Evolutionary conservation across 2,329 filamentous ascomycete genomes (phyloP).

Genomic region (Curvularia verruculosa): DNA sequence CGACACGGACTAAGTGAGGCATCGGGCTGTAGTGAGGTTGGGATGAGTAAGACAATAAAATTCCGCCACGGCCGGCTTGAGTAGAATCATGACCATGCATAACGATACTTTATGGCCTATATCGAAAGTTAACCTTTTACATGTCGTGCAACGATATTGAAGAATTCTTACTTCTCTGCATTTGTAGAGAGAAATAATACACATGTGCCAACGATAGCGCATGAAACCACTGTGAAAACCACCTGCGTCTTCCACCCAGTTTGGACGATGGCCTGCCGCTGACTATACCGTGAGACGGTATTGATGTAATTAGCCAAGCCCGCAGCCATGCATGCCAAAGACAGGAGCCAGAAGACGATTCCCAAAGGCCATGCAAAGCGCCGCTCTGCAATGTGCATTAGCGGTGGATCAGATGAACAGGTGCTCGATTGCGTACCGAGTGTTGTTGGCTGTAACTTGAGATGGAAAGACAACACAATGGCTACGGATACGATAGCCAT

Average conservation of each 20-base stretch:
- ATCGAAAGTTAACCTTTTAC: slow-evolving; percentile 9
- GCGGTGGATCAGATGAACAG: slow-evolving; percentile 1
- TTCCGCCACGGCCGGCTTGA: neutral
- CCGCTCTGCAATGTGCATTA: slow-evolving; percentile 62
- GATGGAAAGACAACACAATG: slow-evolving; percentile 91
- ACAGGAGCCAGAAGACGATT: slow-evolving; percentile 83
- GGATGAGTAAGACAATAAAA: neutral
- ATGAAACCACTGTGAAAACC: slow-evolving; percentile 59
- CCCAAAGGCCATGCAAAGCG: slow-evolving; percentile 83
- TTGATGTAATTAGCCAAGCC: slow-evolving; percentile 88
- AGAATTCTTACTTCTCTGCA: slow-evolving; percentile 29
- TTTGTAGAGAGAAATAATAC: slow-evolving; percentile 51
- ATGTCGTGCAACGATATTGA: slow-evolving; percentile 7
- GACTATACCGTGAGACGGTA: slow-evolving; percentile 80
- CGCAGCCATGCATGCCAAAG: slow-evolving; percentile 74
- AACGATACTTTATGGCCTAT: slow-evolving; percentile 1
- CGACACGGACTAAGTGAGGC: slow-evolving; percentile 57
- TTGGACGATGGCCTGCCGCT: slow-evolving; percentile 82
- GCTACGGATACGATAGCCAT: slow-evolving; percentile 89
- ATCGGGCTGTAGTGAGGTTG: neutral
- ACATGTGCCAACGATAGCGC: slow-evolving; percentile 51
- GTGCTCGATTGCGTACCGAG: slow-evolving; percentile 21
- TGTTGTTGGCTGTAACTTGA: slow-evolving; percentile 69
- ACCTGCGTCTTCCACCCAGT: slow-evolving; percentile 90
- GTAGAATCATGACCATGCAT: slow-evolving; percentile 4